Evolutionary conservation across 345 rosid species (phyloP).

Genomic region (Sisymbrium irio): DNA sequence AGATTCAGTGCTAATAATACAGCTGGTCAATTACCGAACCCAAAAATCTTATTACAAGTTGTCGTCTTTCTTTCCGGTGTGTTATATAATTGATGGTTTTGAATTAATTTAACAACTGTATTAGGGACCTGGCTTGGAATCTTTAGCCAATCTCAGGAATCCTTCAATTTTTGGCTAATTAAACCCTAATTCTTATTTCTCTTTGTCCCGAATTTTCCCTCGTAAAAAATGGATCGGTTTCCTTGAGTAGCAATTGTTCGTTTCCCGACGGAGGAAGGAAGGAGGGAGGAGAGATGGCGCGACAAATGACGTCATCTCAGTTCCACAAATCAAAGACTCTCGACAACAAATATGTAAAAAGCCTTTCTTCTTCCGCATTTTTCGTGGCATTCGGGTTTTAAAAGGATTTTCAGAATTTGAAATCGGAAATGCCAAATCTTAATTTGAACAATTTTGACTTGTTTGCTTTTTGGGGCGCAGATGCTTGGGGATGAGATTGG

Average conservation of each 20-base stretch:
- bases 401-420: not conserved
- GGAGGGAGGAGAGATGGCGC: constrained; percentile 22
- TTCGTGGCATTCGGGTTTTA: not conserved
- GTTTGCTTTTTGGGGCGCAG: constrained; percentile 38
- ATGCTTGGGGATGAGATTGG: constrained; percentile 99
- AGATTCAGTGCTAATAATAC: not conserved
- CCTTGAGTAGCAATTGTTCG: constrained; percentile 16
- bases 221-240: constrained; percentile 24
- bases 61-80: not conserved
- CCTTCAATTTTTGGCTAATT: not conserved
- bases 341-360: constrained; percentile 82
- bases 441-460: not conserved
- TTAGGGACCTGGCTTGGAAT: constrained; percentile 5
- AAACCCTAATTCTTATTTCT: constrained; percentile 20
- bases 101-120: constrained; percentile 12
- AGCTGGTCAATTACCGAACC: not conserved
- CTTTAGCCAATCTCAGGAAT: constrained; percentile 15
- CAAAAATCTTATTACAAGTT: not conserved
- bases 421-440: not conserved
- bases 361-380: not conserved
- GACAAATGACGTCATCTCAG: constrained; percentile 53
- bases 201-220: constrained; percentile 14
- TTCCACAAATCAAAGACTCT: constrained; percentile 84
- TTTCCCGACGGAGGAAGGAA: not conserved
- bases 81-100: not conserved